These are phyloP conservation scores for Rhododendron kiyosumense DNA, from an alignment of 148 eudicot genomes.

Conservation along the genomic window DNA sequence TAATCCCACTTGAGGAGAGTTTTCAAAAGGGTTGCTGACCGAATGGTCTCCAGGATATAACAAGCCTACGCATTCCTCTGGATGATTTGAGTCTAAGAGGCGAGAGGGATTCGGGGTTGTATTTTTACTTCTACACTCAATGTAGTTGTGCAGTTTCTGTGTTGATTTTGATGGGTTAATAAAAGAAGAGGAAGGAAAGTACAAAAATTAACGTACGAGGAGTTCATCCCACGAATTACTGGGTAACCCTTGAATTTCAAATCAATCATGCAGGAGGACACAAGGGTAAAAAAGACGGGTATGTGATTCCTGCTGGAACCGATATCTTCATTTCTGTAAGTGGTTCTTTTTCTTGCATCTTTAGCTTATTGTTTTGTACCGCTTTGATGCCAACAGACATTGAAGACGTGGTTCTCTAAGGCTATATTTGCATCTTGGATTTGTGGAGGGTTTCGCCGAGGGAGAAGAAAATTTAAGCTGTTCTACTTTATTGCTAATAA, in stretches of 20 bases:
- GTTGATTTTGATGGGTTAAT: neutral
- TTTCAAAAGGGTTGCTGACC: neutral
- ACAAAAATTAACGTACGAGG: neutral
- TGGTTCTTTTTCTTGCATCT: constrained; percentile 12
- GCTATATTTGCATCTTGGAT: neutral
- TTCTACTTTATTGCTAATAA: neutral
- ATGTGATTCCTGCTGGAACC: constrained; percentile 77
- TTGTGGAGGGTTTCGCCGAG: neutral
- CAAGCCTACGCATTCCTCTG: neutral
- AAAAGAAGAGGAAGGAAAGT: neutral
- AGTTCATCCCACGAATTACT: neutral
- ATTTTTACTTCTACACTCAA: neutral
- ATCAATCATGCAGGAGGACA: constrained; percentile 65
- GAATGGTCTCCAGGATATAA: neutral
- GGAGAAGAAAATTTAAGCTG: too few relatives aligned
- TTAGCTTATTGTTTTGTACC: neutral
- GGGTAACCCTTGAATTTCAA: constrained; percentile 6
- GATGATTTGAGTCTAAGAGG: neutral
- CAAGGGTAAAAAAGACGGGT: constrained; percentile 70
- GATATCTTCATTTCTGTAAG: constrained; percentile 91
- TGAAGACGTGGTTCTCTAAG: neutral
- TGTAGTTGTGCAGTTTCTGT: neutral
- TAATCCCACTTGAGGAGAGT: neutral
- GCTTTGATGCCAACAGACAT: neutral
- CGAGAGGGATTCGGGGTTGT: neutral